Conservation (phyloP, 768 basidiomycete genomes). For the Lactifluus pinguis region DNA sequence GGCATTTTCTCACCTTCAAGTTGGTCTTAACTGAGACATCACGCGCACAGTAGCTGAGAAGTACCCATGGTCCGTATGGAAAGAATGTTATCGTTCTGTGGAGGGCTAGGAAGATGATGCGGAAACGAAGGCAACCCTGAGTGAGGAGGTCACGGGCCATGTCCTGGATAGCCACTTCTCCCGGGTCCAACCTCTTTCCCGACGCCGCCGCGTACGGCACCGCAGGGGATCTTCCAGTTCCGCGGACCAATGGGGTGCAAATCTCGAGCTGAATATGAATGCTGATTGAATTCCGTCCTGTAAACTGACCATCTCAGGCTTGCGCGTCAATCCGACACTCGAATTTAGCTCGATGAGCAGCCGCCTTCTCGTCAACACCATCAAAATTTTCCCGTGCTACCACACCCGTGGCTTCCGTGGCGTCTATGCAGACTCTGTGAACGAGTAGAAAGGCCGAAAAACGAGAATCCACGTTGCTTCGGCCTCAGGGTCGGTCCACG, state of each 20-base stretch:
- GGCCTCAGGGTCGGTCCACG: slow-evolving; percentile 22
- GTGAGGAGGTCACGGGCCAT: no score
- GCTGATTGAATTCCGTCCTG: slow-evolving; percentile 48
- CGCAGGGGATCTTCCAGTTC: slow-evolving; percentile 65
- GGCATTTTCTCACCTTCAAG: no score
- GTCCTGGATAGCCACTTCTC: not conserved
- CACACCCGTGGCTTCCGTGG: not conserved
- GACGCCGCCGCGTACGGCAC: slow-evolving; percentile 34
- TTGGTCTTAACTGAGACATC: not conserved
- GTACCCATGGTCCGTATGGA: no score
- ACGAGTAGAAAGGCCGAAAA: not conserved
- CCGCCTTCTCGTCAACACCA: slow-evolving; percentile 28
- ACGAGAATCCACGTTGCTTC: slow-evolving; percentile 43
- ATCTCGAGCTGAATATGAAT: slow-evolving; percentile 44
- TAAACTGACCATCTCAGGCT: slow-evolving; percentile 68
- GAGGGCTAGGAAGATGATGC: no score
- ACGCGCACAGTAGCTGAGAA: no score
- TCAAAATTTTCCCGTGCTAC: slow-evolving; percentile 22
- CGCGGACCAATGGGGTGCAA: slow-evolving; percentile 54
- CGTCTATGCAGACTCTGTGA: no score
- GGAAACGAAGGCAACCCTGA: not conserved
- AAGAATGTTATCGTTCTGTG: no score
- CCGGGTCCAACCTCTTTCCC: not conserved
- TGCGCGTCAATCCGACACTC: slow-evolving; percentile 41
- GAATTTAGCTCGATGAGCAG: slow-evolving; percentile 28